These are phyloP conservation scores for Moniliella sp. DNA, from an alignment of 1,284 basidiomycete species.

Conservation along the genomic window DNA sequence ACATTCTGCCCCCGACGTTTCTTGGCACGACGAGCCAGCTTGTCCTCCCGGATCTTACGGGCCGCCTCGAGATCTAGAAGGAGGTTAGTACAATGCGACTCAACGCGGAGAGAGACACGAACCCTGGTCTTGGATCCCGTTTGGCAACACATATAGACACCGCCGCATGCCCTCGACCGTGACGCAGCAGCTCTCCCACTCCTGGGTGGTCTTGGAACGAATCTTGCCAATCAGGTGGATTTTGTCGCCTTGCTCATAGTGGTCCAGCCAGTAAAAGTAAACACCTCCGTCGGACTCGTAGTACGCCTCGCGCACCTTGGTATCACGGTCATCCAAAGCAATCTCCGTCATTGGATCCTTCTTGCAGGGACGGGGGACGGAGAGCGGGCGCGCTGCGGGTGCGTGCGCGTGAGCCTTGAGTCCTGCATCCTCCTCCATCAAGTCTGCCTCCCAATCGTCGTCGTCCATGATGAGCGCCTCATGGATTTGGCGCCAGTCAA, in stretches of 20 bases:
- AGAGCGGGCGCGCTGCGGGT: too few relatives aligned
- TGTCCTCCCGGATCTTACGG: background rate
- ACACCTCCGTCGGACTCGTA: too few relatives aligned
- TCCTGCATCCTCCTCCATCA: too few relatives aligned
- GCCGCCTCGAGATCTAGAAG: slow-evolving; percentile 1
- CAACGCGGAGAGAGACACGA: background rate
- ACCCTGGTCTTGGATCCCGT: slow-evolving; percentile 38
- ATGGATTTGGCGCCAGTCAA: too few relatives aligned
- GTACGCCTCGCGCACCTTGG: too few relatives aligned
- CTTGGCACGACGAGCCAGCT: background rate
- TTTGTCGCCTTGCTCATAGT: slow-evolving; percentile 22
- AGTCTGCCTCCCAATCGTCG: too few relatives aligned
- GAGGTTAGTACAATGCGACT: background rate
- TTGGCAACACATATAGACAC: slow-evolving; percentile 78
- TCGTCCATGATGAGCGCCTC: too few relatives aligned
- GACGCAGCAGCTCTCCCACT: slow-evolving; percentile 69
- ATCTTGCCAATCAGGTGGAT: slow-evolving; percentile 30
- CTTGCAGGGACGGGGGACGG: too few relatives aligned
- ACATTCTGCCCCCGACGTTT: background rate
- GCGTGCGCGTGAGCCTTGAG: too few relatives aligned
- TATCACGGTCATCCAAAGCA: too few relatives aligned
- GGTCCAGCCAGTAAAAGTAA: slow-evolving; percentile 31
- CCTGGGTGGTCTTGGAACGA: slow-evolving; percentile 29
- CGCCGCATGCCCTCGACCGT: slow-evolving; percentile 66
- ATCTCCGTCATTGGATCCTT: too few relatives aligned